phyloP scores from a whole-genome alignment of 2,329 filamentous ascomycete genomes.

The Clonostachys rhizophaga region DNA sequence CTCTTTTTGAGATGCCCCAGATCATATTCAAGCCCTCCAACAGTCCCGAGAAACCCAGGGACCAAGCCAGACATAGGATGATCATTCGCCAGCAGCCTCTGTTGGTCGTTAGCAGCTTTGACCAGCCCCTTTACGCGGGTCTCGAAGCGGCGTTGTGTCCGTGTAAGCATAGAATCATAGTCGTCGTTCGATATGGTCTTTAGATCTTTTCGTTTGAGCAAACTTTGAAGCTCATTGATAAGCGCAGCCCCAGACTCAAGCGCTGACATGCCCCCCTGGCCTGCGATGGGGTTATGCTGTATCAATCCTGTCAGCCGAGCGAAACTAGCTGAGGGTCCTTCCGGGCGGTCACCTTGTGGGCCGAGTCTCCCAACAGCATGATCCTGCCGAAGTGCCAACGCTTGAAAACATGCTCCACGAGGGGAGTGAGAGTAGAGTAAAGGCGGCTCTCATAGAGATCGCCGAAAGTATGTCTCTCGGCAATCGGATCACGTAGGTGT shows the following conservation, averaged over 20 bases:
- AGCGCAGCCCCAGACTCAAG: constrained; percentile 13
- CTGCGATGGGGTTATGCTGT: constrained; percentile 13
- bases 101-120: too few species aligned
- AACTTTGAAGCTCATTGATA: constrained; percentile 5
- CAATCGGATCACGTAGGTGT: constrained; percentile 10
- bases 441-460: constrained; percentile 18
- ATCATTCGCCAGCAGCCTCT: too few species aligned
- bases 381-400: constrained; percentile 23
- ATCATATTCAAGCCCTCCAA: too few species aligned
- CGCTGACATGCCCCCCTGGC: constrained; percentile 14
- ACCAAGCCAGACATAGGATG: too few species aligned
- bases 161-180: too few species aligned
- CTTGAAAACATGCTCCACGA: constrained; percentile 22
- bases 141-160: too few species aligned
- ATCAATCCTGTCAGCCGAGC: not conserved
- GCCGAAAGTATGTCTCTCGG: constrained; percentile 14
- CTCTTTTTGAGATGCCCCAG: too few species aligned
- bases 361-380: constrained; percentile 21
- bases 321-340: not conserved
- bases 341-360: constrained; percentile 19
- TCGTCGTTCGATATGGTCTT: too few species aligned
- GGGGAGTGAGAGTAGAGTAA: constrained; percentile 17
- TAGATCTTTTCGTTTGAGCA: too few species aligned
- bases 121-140: too few species aligned
- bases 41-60: too few species aligned